Base-by-base conservation (phyloP, 1,139 yeast genomes). In the Blastobotrys persicus region DNA sequence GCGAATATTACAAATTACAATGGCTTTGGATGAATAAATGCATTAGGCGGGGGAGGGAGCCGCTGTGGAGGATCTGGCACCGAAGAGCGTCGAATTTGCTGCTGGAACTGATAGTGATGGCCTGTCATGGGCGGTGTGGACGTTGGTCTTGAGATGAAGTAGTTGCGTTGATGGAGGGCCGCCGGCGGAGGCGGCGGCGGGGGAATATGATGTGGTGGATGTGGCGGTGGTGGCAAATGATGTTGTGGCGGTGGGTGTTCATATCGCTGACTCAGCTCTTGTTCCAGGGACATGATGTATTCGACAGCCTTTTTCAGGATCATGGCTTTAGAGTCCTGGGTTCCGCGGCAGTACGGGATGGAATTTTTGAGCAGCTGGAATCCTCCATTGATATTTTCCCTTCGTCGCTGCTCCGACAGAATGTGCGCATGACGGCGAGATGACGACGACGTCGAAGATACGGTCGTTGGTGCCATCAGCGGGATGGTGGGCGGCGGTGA, bases 371-470 rank as follows among this genome's bases (percentile, higher is more conserved):
- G 59, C 48, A 64, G 65, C 42, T 69, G 68, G 55, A 73, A 73
- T 14, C 77, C 77, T 42, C 74, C 77, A 42, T 73, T 73, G 49
- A 73, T 73, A 54, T 70, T 68, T 50, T 72, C 76, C 38, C 77
- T 62, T 31, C 77, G 64, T 43, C 77, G 63, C 55, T 73, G 77
- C 54, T 73, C 77, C 3, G 75, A 71, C 33, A 71, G 62, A 46
- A 73, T 73, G 55, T 73, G 77, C 7, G 68, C 70, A 46, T 65
- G 66, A 3, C 70, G 54, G 16, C 70, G 55, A 35, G 59, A 56
- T 4, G 68, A 58, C 34, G 59, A 50, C 20, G 59, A 48, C n/a
- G 60, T 55, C 33, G 63, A 55, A 42, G 59, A 47, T 33, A 59
- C 54, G 12, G 64, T 57, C 13, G 63, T 52, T 53, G 78, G 75